Evolutionary conservation across 2,329 filamentous ascomycete genomes (phyloP).

Genomic region (Fusarium torreyae): DNA sequence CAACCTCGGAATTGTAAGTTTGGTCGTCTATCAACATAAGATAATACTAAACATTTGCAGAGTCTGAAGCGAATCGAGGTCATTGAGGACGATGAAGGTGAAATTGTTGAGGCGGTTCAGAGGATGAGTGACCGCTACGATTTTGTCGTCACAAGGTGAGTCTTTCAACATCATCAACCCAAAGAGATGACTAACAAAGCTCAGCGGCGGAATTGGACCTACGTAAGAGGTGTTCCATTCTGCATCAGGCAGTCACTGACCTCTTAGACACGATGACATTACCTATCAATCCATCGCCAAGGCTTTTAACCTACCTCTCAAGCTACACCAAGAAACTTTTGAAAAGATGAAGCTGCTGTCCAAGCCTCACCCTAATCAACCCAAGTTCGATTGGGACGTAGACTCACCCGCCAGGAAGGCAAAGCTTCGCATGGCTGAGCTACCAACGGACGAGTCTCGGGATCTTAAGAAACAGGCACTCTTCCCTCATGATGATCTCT

Average conservation of each 20-base stretch:
- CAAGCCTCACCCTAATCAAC: constrained; percentile 79
- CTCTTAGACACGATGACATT: constrained; percentile 90
- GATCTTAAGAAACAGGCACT: constrained; percentile 80
- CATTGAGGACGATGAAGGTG: constrained; percentile 90
- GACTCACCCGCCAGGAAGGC: constrained; percentile 84
- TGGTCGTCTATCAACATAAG: neutral
- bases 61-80: constrained; percentile 90
- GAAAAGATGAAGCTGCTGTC: constrained; percentile 87
- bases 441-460: constrained; percentile 81
- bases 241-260: constrained; percentile 34
- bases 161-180: neutral
- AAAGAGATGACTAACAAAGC: constrained; percentile 22
- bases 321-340: constrained; percentile 83
- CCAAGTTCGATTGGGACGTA: constrained; percentile 86
- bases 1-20: constrained; percentile 69
- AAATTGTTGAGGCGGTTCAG: constrained; percentile 88
- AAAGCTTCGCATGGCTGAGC: constrained; percentile 89
- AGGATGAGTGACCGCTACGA: constrained; percentile 94
- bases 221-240: constrained; percentile 70
- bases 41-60: constrained; percentile 54
- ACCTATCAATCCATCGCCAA: constrained; percentile 95
- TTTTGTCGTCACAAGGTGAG: constrained; percentile 87
- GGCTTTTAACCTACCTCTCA: constrained; percentile 83
- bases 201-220: constrained; percentile 90
- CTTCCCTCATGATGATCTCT: constrained; percentile 85